These are phyloP conservation scores for Solanum chacoense DNA, from an alignment of 305 asterid species.

Conservation along the genomic window DNA sequence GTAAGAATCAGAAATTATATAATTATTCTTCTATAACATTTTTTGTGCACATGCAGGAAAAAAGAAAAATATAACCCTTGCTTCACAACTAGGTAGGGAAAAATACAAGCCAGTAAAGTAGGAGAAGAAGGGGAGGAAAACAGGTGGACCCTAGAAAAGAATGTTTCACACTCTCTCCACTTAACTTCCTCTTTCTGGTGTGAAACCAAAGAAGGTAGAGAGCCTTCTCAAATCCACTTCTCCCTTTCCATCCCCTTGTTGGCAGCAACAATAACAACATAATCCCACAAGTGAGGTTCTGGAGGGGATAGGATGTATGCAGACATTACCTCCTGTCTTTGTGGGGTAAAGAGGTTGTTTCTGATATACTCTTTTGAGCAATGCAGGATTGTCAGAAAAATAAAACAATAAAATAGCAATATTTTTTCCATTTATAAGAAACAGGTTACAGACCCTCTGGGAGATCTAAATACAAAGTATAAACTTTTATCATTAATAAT, in stretches of 20 bases:
- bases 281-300: background rate
- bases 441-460: background rate
- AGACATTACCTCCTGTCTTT: background rate
- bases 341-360: background rate
- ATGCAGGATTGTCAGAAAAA: background rate
- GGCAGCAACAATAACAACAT: background rate
- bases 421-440: background rate
- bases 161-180: background rate
- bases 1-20: background rate
- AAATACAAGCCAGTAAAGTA: background rate
- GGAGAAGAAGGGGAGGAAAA: background rate
- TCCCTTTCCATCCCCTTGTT: background rate
- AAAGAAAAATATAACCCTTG: background rate
- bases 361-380: background rate
- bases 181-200: background rate
- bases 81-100: background rate
- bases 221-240: background rate
- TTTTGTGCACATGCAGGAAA: background rate
- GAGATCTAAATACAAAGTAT: background rate
- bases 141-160: background rate
- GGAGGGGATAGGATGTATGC: background rate
- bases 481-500: background rate
- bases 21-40: background rate
- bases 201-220: background rate
- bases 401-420: background rate